Evolutionary conservation across 768 basidiomycete species (phyloP), one percentile per base, ranked within the genome.

Genomic region (Tulasnella sp.): DNA sequence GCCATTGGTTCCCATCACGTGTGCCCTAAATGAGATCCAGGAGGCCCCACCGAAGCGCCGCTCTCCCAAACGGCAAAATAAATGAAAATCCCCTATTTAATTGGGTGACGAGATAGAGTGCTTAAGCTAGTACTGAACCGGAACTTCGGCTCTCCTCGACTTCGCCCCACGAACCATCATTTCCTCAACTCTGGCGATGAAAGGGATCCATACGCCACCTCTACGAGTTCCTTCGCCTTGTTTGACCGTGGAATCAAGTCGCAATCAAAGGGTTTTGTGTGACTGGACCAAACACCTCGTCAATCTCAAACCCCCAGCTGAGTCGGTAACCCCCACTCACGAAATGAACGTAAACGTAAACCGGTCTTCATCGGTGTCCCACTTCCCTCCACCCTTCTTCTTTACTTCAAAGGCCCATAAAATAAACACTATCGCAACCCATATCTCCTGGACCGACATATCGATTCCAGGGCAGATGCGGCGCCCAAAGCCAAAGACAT

Each of bases 391-490:
- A 18, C 62, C 62, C 34, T 27, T 68, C 62, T 36, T 68, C 12
- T 68, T 68, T 3, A 75, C n/a, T 44, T 75, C 75, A 34, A 75
- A 75, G 2, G 40, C 44, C 34, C 44, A 42, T 16, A 75, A 34
- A 44, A 75, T n/a, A 14, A 34, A 48, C 8, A 38, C 46, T 19
- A 75, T 31, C 9, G 52, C 44, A 56, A 75, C 40, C 75, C 75
- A 75, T 56, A 44, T 36, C 21, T 36, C 75, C n/a, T 44, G 52
- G 19, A 56, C 40, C n/a, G 76, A 46, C 31, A 77, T 39, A 9
- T 52, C 39, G 42, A 77, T 68, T 12, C 76, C 76, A 4, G 48
- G 76, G 56, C 76, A 77, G 38, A 77, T 77, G 42, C 76, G 76
- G 10, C 76, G 56, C 8, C 76, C 76, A 39, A 58, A 62, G 31